Evolutionary conservation across 2,329 filamentous ascomycete species (phyloP), one percentile per base, ranked within the genome.

Genomic region (Fusarium sp.): DNA sequence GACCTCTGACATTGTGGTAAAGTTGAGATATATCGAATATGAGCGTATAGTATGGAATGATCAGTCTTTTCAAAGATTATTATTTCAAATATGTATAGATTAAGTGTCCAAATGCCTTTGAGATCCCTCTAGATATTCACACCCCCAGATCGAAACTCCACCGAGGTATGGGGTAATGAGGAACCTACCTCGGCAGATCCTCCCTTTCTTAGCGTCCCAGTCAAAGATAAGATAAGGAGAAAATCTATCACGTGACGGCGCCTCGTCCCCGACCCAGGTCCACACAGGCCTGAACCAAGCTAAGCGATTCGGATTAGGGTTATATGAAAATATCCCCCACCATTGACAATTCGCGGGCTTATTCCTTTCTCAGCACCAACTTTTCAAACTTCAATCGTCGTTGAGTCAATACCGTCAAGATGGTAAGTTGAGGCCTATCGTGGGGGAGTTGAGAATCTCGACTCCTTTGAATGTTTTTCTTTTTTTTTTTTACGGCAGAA

Each of bases 351-450:
- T 77, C 71, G 63, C 46, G 48, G 48, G 53, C 61, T 49, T 58
- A 57, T 70, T 74, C 70, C 62, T 58, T 37, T 63, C 39, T 35
- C 71, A 72, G 70, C 74, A 77, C 72, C 74, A 77, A 75, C 75
- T 71, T 73, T 71, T 71, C 41, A 76, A 75, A 75, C 74, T 71
- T 75, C 75, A 75, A 78, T 78, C 76, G 76, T 79, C 79, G 76
- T 79, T 80, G 82, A 80, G 81, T 78, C 56, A 83, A 83, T 81
- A 80, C 82, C 82, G 81, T 85, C 87, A 90, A 86, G 81, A 91
- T 91, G 88, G 88, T 91, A 83, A 90, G 88, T 89, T 83, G 70
- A 83, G 77, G 77, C 78, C 77, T 77, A 76, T 80, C 74, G 49
- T 56, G 67, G 59, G 67, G 70, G 58, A 60, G 45, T 59, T 67